phyloP scores from a whole-genome alignment of 2,329 filamentous ascomycete species.

The Nectriaceae sp. region DNA sequence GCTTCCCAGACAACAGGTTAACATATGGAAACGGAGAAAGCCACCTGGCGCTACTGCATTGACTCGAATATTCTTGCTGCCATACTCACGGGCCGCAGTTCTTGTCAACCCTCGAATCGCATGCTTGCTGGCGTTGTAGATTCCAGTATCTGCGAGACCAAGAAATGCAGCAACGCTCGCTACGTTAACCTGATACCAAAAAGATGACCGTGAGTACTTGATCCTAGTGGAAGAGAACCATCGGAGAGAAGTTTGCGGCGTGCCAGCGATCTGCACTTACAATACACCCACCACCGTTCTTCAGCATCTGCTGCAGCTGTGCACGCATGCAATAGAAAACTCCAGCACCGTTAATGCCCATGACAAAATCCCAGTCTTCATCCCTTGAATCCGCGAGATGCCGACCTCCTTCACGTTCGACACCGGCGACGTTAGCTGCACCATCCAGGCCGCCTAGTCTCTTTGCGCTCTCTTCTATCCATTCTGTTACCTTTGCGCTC shows the following conservation, averaged over 20 bases:
- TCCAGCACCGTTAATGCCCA: slow-evolving; percentile 31
- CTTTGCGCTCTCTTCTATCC: slow-evolving; percentile 34
- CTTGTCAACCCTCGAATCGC: slow-evolving; percentile 58
- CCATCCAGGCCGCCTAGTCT: slow-evolving; percentile 38
- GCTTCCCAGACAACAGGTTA: too few species aligned
- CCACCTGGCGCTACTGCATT: slow-evolving; percentile 53
- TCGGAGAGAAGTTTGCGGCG: too few species aligned
- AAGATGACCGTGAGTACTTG: too few species aligned
- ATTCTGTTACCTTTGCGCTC: slow-evolving; percentile 32
- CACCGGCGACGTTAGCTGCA: slow-evolving; percentile 41
- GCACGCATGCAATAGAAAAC: slow-evolving; percentile 32
- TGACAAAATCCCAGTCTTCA: slow-evolving; percentile 29
- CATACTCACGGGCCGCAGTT: slow-evolving; percentile 55
- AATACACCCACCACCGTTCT: too few species aligned
- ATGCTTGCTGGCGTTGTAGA: slow-evolving; percentile 55
- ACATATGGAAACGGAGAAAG: slow-evolving; percentile 47
- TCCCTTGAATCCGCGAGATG: too few species aligned
- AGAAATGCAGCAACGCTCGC: too few species aligned
- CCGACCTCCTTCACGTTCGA: slow-evolving; percentile 32
- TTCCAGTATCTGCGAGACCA: too few species aligned
- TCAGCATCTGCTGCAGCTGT: too few species aligned
- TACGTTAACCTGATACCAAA: too few species aligned
- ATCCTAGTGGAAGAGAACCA: too few species aligned
- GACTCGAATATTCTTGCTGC: slow-evolving; percentile 47
- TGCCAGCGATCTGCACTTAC: too few species aligned